These are phyloP conservation scores for Dothideomycetes sp. DNA, from an alignment of 2,329 filamentous ascomycete genomes.

Conservation along the genomic window DNA sequence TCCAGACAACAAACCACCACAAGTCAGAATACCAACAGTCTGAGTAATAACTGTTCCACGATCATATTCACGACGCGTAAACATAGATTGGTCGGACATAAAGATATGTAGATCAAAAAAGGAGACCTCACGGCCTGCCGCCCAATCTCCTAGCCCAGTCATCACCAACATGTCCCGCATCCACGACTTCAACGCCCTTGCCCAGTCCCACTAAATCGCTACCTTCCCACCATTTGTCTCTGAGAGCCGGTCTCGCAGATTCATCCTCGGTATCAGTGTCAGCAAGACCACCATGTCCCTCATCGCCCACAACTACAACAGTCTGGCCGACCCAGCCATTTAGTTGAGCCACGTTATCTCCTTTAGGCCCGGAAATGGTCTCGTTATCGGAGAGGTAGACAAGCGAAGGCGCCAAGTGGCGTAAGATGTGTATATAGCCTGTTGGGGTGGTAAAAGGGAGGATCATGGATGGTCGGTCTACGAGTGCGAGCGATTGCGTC, in stretches of 20 bases:
- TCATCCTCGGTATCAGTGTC: slow-evolving; percentile 65
- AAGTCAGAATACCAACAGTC: too few species aligned
- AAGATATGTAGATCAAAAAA: too few species aligned
- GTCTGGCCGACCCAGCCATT: slow-evolving; percentile 52
- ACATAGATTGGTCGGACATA: too few species aligned
- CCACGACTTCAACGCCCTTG: slow-evolving; percentile 78
- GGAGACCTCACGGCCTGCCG: slow-evolving; percentile 28
- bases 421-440: slow-evolving; percentile 76
- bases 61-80: too few species aligned
- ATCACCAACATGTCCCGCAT: slow-evolving; percentile 68
- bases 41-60: too few species aligned
- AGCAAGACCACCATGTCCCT: slow-evolving; percentile 67
- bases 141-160: slow-evolving; percentile 77
- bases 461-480: slow-evolving; percentile 77
- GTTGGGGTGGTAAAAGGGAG: slow-evolving; percentile 77
- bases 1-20: too few species aligned
- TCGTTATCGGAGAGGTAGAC: slow-evolving; percentile 84
- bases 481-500: slow-evolving; percentile 64
- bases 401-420: slow-evolving; percentile 72
- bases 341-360: slow-evolving; percentile 59
- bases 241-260: slow-evolving; percentile 29
- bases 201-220: slow-evolving; percentile 76
- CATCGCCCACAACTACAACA: slow-evolving; percentile 53
- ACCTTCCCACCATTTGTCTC: slow-evolving; percentile 62
- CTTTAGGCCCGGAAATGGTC: slow-evolving; percentile 54